Evolutionary conservation across 805 yeast species (phyloP).

Genomic region (Candida namnaoensis): DNA sequence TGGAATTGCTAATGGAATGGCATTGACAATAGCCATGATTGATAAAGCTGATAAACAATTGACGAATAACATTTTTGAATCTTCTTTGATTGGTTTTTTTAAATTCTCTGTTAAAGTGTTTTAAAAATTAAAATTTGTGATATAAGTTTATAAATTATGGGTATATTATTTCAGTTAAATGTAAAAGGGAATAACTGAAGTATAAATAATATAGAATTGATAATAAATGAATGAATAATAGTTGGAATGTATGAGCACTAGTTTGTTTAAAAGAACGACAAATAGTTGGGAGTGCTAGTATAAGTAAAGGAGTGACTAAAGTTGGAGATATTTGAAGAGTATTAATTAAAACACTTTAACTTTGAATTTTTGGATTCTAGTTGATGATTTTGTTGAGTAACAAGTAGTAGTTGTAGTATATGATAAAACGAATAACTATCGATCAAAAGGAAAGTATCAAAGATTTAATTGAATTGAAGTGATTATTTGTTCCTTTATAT

Average conservation of each 20-base stretch:
- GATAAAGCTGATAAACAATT: conserved; percentile 13
- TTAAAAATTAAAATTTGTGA: too few species aligned
- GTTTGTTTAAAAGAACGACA: conserved; percentile 8
- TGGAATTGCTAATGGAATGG: conserved; percentile 14
- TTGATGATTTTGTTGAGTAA: background rate
- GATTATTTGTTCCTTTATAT: too few species aligned
- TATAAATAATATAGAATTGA: background rate
- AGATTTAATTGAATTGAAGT: too few species aligned
- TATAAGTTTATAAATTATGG: too few species aligned
- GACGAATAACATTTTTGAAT: conserved; percentile 14
- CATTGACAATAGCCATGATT: conserved; percentile 10
- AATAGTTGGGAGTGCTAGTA: conserved; percentile 8
- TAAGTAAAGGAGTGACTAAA: conserved; percentile 14
- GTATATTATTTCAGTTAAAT: too few species aligned
- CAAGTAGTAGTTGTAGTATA: too few species aligned
- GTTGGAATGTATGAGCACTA: conserved; percentile 12
- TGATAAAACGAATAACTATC: too few species aligned
- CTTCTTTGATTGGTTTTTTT: background rate
- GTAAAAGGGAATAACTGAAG: background rate
- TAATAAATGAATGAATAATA: conserved; percentile 9
- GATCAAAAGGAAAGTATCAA: too few species aligned
- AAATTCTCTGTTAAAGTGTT: background rate
- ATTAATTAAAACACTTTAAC: background rate
- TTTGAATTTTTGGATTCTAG: background rate
- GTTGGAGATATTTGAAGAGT: conserved; percentile 8